A percentile compares a stretch with the other conserved stretches of the same genome.
phyloP scores from a whole-genome alignment of 2,329 filamentous ascomycete genomes.

The Trichoderma pleuroti region DNA sequence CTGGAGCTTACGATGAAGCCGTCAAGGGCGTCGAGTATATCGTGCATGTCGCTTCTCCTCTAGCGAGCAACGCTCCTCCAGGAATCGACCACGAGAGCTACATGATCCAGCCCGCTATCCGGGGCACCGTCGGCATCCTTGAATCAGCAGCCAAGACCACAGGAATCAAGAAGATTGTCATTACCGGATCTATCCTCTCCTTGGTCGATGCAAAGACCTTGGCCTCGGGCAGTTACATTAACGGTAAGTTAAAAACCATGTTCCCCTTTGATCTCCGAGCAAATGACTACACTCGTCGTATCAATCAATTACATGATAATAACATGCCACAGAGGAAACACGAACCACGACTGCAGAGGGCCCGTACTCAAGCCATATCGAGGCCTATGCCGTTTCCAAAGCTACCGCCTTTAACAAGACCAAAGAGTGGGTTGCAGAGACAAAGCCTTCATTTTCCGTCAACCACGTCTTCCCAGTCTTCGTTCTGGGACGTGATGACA shows the following conservation, averaged over 20 bases:
- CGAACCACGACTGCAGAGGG: neutral
- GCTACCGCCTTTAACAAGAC: constrained; percentile 32
- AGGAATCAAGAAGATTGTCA: constrained; percentile 39
- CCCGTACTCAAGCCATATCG: constrained; percentile 31
- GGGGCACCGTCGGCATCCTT: constrained; percentile 37
- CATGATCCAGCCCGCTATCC: constrained; percentile 34
- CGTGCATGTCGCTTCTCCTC: constrained; percentile 31
- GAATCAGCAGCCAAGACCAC: constrained; percentile 33
- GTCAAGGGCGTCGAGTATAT: constrained; percentile 36
- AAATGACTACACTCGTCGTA: neutral
- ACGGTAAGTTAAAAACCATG: neutral
- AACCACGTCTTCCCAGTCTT: constrained; percentile 36
- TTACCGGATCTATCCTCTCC: constrained; percentile 39
- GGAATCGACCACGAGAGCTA: constrained; percentile 19
- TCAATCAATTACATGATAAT: neutral
- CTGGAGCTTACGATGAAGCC: constrained; percentile 39
- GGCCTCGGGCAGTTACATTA: neutral
- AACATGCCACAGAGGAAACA: neutral
- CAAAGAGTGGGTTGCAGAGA: constrained; percentile 31
- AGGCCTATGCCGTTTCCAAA: constrained; percentile 38
- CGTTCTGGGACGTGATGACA: constrained; percentile 37
- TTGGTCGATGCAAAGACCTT: neutral
- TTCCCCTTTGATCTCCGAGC: neutral
- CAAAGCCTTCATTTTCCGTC: constrained; percentile 35
- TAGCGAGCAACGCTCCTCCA: constrained; percentile 1